Evolutionary conservation across 352 stramenopile species (phyloP), one percentile per base, ranked within the genome.

Genomic region (Globisporangium camurandrum): DNA sequence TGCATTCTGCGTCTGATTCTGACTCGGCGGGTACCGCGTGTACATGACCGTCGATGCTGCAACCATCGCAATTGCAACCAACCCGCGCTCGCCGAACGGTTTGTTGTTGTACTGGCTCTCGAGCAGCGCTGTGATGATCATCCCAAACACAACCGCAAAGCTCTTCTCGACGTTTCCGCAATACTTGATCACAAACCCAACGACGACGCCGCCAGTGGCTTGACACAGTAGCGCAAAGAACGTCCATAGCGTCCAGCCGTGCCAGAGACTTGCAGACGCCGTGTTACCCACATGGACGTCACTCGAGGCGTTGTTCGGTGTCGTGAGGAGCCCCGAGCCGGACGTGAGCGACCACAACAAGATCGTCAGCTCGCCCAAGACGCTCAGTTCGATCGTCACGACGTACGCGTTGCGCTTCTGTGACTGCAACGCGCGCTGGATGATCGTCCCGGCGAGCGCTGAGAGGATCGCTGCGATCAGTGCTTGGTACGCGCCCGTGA

Each of bases 181-280:
- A 64, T 90, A 70, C 61, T 87, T 86, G 57, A 89, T 93, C 30
- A 93, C 82, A 49, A 88, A 87, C 14, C 77, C 82, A 19, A 93
- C 82, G 17, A 89, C 38, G 16, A 93, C 67, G 19, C 82, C 77
- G 44, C 82, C 79, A 14, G 67, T 34, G 2, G 82, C 82, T 57
- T 93, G 79, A 30, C 78, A 84, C 24, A 91, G 51, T 5, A 93
- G 56, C 24, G 82, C 67, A 38, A 81, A 69, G 16, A 89, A 55
- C 43, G 74, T 86, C 57, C 73, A 62, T 4, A 69, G 17, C 12
- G 71, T 87, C 76, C 77, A 92, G n/a, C 75, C 78, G n/a, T 71
- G 49, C 80, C 77, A 89, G 43, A 89, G 63, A 1, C 63, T 54
- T 2, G 27, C 28, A 17, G 39, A 38, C n/a, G 34, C 4, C 24